Evolutionary conservation across 1,284 basidiomycete species (phyloP), one percentile per base, ranked within the genome.

Genomic region (Pholiota adiposa): DNA sequence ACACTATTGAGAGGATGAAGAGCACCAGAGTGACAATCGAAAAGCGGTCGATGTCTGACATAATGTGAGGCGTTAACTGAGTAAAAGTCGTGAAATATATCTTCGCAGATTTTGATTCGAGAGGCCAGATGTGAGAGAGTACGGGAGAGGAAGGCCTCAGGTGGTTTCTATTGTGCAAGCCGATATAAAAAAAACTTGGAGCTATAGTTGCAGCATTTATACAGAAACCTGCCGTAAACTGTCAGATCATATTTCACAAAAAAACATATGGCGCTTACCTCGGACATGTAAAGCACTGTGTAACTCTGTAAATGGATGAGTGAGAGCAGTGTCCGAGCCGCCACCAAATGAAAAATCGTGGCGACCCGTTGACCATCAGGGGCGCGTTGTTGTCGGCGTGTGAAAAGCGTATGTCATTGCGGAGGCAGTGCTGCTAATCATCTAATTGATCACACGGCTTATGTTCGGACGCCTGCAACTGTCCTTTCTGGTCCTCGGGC

Each of bases 1-100:
- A 82, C 40, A 83, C 67, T 63, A 92, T 94, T 53, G 92, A 89
- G 46, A 88, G 54, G 63, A 93, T 78, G 76, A 94, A 95, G 14
- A 92, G 70, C 44, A 90, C 77, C 31, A 94, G 75, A 0, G 88
- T 88, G 27, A 87, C 82, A 59, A 93, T 84, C 14, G 87, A 79
- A 56, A 76, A 78, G 53, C 80, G 74, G 27, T 77, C 73, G 21
- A 78, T 75, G 23, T 64, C 46, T n/a, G 67, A 63, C 81, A 82
- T 83, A 18, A 54, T 31, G 34, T 16, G 27, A 33, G n/a, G 46
- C 34, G 41, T 40, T 59, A 21, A 33, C 25, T 21, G 41, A 40
- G 7, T 21, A 25, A 14, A 18, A 19, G 34, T 49, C 41, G 54
- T 56, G n/a, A n/a, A n/a, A 18, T 53, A 43, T 41, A 11, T 27